phyloP scores from a whole-genome alignment of 2,329 filamentous ascomycete genomes.

The Cladophialophora psammophila region DNA sequence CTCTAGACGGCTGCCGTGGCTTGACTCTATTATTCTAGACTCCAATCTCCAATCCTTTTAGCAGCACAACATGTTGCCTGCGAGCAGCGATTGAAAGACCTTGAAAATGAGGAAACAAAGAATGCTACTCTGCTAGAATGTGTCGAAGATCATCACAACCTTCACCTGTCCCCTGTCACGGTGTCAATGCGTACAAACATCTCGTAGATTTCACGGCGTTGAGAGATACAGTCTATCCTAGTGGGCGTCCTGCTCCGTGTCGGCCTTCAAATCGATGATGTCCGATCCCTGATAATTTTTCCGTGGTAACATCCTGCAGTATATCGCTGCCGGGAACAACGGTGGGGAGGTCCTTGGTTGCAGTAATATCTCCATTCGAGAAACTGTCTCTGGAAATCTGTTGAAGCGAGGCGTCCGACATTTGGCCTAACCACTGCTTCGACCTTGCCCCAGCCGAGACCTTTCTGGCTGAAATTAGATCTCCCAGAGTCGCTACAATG shows the following conservation, averaged over 20 bases:
- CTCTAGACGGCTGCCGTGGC: no score
- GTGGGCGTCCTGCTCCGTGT: slow-evolving; percentile 11
- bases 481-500: slow-evolving; percentile 45
- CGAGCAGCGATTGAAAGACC: no score
- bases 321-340: not conserved
- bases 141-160: no score
- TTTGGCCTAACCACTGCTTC: slow-evolving; percentile 45
- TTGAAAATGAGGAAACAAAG: no score
- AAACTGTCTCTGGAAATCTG: slow-evolving; percentile 36
- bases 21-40: no score
- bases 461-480: slow-evolving; percentile 45
- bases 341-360: not conserved
- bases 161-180: no score
- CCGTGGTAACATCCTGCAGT: not conserved
- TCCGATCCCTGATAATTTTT: not conserved
- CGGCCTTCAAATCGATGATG: slow-evolving; percentile 11
- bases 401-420: slow-evolving; percentile 46
- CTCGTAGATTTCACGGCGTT: no score
- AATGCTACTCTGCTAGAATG: no score
- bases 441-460: slow-evolving; percentile 47
- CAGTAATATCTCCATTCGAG: not conserved
- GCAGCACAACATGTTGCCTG: no score
- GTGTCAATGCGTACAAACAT: no score
- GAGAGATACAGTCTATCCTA: not conserved
- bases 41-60: no score